Evolutionary conservation across 768 basidiomycete genomes (phyloP).

Genomic region (Phlegmacium glaucopus): DNA sequence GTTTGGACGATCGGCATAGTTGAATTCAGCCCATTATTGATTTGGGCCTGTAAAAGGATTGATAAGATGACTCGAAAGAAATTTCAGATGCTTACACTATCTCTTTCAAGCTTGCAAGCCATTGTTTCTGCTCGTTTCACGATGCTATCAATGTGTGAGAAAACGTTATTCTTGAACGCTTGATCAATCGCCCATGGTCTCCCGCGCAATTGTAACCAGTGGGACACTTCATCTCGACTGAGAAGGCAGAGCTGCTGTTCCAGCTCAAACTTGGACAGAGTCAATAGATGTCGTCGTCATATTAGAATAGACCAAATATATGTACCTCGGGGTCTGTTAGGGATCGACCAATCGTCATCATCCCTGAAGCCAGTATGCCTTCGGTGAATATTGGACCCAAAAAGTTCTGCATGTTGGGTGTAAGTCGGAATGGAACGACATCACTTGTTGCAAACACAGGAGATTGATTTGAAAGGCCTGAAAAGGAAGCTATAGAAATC

Average conservation of each 20-base stretch:
- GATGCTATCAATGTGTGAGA: constrained; percentile 60
- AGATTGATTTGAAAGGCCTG: constrained; percentile 40
- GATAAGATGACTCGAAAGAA: neutral
- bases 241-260: constrained; percentile 91
- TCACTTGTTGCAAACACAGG: constrained; percentile 78
- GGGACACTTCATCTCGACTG: constrained; percentile 87
- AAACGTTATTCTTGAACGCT: constrained; percentile 51
- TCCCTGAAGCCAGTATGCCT: constrained; percentile 80
- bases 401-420: constrained; percentile 94
- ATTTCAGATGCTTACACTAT: constrained; percentile 50
- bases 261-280: constrained; percentile 68
- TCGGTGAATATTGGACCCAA: constrained; percentile 87
- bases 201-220: constrained; percentile 62
- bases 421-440: constrained; percentile 93
- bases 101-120: constrained; percentile 84
- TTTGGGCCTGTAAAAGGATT: constrained; percentile 23
- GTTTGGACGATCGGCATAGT: constrained; percentile 71
- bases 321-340: constrained; percentile 89
- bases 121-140: constrained; percentile 79
- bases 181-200: constrained; percentile 57
- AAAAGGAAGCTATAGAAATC: neutral
- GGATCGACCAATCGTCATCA: constrained; percentile 88
- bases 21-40: constrained; percentile 35
- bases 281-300: neutral
- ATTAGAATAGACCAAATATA: neutral